Percentiles rank a stretch among this genome's conserved stretches.
These are phyloP conservation scores for Fusarium duplospermum DNA, from an alignment of 2,329 filamentous ascomycete species.

Conservation along the genomic window DNA sequence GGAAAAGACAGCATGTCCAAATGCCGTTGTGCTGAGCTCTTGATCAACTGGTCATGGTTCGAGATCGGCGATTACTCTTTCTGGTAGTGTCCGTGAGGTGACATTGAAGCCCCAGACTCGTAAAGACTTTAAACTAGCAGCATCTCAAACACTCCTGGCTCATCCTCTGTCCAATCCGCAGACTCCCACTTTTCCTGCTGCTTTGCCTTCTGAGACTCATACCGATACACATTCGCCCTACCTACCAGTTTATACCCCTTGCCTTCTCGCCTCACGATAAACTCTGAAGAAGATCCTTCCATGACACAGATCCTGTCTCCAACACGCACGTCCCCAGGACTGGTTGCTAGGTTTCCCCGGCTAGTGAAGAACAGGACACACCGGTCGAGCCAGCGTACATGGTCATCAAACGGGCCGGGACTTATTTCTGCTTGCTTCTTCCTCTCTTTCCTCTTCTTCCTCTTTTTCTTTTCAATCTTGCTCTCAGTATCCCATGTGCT, in stretches of 20 bases:
- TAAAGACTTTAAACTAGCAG: background rate
- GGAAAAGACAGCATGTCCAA: background rate
- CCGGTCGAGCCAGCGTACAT: background rate
- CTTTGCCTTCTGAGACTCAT: background rate
- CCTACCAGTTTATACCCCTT: background rate
- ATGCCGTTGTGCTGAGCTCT: background rate
- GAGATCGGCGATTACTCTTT: background rate
- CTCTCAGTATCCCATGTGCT: background rate
- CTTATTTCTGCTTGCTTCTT: background rate
- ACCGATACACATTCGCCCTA: background rate
- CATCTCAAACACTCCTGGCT: background rate
- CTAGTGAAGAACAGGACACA: background rate
- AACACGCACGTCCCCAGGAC: background rate
- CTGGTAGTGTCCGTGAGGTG: background rate
- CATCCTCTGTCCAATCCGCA: background rate
- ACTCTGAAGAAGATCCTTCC: background rate
- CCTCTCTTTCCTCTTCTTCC: background rate
- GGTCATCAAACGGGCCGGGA: background rate
- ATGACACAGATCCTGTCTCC: background rate
- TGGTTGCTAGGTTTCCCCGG: background rate
- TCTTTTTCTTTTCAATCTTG: background rate
- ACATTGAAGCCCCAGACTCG: background rate
- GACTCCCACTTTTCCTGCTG: background rate
- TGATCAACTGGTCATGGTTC: background rate
- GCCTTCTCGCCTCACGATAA: background rate